Percentiles rank a stretch among this genome's conserved stretches.
phyloP scores from a whole-genome alignment of 768 basidiomycete species.

The Termitomyces sp. region DNA sequence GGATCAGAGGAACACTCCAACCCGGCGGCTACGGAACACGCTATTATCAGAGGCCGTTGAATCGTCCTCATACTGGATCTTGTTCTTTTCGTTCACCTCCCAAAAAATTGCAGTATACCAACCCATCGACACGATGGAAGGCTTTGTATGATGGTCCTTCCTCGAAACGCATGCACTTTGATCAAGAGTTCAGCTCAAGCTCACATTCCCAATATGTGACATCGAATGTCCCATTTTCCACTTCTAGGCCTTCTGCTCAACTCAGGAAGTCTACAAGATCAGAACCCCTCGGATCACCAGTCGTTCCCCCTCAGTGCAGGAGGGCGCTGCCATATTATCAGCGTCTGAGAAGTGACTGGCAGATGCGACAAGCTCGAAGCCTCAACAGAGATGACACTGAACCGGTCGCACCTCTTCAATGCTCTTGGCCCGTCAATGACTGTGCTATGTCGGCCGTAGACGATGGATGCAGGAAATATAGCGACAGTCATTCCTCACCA shows the following conservation, averaged over 20 bases:
- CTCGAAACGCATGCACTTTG: constrained; percentile 7
- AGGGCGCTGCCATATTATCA: constrained; percentile 5
- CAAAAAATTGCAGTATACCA: background rate
- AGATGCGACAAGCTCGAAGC: background rate
- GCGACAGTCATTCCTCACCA: background rate
- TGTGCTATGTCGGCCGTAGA: background rate
- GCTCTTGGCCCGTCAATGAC: background rate
- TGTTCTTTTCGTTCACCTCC: background rate
- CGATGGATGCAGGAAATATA: background rate
- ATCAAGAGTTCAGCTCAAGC: background rate
- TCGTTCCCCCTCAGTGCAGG: constrained; percentile 5
- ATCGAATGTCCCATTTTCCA: background rate
- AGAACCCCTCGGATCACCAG: constrained; percentile 3
- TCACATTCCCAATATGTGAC: background rate
- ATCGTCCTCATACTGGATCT: background rate
- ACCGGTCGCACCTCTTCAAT: constrained; percentile 1
- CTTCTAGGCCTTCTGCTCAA: background rate
- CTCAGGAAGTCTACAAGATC: background rate
- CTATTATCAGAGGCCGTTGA: background rate
- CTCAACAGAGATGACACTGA: background rate
- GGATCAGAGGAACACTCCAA: background rate
- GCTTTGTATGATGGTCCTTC: background rate
- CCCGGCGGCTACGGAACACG: background rate
- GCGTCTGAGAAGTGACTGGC: constrained; percentile 1
- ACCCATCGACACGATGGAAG: background rate